phyloP scores from a whole-genome alignment of 495 filamentous ascomycete genomes.

The Penicillium canescens region DNA sequence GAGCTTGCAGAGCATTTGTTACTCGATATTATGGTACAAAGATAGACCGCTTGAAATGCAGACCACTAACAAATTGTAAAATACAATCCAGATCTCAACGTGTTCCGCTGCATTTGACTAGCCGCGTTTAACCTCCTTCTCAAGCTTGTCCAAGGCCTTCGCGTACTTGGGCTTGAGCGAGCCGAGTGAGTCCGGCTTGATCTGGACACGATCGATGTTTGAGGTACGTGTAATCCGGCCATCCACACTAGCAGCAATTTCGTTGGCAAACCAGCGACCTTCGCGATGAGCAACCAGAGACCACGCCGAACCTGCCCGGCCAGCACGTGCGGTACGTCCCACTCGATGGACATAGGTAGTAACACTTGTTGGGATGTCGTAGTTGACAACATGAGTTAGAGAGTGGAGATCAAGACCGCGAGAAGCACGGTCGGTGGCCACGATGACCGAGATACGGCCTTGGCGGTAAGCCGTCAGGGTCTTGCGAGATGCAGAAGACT shows the following conservation, averaged over 20 bases:
- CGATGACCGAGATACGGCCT: slow-evolving; percentile 68
- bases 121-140: slow-evolving; percentile 38
- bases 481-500: slow-evolving; percentile 61
- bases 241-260: slow-evolving; percentile 55
- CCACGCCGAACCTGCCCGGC: slow-evolving; percentile 75
- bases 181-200: slow-evolving; percentile 40
- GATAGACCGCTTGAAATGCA: slow-evolving; percentile 8
- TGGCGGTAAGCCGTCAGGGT: slow-evolving; percentile 63
- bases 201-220: slow-evolving; percentile 45
- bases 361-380: slow-evolving; percentile 81
- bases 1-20: background rate
- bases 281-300: slow-evolving; percentile 77
- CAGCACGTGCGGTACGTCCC: slow-evolving; percentile 86
- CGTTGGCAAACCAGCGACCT: slow-evolving; percentile 83
- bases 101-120: background rate
- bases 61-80: slow-evolving; percentile 3
- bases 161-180: slow-evolving; percentile 60
- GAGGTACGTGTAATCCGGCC: slow-evolving; percentile 44
- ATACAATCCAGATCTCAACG: background rate
- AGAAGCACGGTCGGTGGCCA: slow-evolving; percentile 89
- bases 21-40: slow-evolving; percentile 2
- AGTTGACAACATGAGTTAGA: slow-evolving; percentile 86
- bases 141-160: slow-evolving; percentile 53
- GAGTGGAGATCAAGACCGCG: slow-evolving; percentile 85
- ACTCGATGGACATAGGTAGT: slow-evolving; percentile 91